A percentile compares a stretch with the other conserved stretches of the same genome.
phyloP scores from a whole-genome alignment of 225 moss, liverwort and hornwort species.

The Pseudoscleropodium purum region DNA sequence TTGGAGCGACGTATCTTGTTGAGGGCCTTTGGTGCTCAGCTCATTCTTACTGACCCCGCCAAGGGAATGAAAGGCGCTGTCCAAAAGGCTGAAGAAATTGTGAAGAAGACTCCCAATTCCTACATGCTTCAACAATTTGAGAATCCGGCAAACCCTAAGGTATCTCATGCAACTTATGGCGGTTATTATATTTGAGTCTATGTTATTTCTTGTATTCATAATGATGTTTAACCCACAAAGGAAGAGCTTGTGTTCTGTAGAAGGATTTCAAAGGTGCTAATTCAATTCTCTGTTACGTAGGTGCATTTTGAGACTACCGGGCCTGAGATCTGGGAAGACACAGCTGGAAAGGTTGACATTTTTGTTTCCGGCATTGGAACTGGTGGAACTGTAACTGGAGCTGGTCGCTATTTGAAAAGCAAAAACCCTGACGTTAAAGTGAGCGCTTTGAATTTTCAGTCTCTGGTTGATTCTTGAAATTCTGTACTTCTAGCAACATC shows the following conservation, averaged over 20 bases:
- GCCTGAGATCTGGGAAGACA: constrained; percentile 98
- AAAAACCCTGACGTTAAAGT: constrained; percentile 84
- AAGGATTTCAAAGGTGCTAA: not conserved
- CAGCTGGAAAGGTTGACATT: constrained; percentile 86
- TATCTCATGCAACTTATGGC: not conserved
- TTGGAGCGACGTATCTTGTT: constrained; percentile 89
- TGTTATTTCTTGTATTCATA: not conserved
- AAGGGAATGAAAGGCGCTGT: constrained; percentile 99
- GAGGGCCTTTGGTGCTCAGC: constrained; percentile 95
- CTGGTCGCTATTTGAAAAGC: constrained; percentile 77
- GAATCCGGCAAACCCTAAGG: constrained; percentile 97
- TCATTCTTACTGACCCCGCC: constrained; percentile 84
- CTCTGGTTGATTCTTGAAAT: not conserved
- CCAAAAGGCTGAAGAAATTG: constrained; percentile 91
- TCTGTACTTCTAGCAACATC: not conserved
- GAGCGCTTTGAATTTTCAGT: not conserved
- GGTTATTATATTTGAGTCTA: not conserved
- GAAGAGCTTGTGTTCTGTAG: not conserved
- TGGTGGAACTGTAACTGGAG: constrained; percentile 96
- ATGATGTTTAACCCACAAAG: not conserved
- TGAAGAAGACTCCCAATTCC: constrained; percentile 77
- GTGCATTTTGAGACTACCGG: constrained; percentile 98
- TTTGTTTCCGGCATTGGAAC: constrained; percentile 90
- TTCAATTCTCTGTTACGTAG: constrained; percentile 15
- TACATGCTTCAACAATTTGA: constrained; percentile 99